Percentiles rank a stretch among this genome's conserved stretches.
phyloP scores from a whole-genome alignment of 2,329 filamentous ascomycete genomes.

The Trichoderma arundinaceum region DNA sequence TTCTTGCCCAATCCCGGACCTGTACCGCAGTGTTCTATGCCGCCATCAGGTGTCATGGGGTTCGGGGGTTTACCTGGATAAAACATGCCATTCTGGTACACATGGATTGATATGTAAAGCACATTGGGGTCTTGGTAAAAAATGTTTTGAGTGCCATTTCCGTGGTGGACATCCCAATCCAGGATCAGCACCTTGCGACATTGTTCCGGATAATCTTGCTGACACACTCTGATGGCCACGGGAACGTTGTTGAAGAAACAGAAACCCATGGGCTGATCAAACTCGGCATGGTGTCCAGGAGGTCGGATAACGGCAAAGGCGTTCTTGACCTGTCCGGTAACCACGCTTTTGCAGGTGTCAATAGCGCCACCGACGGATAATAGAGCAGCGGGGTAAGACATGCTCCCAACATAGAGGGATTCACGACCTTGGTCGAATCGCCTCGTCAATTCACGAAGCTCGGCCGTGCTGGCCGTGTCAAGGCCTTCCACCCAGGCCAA shows the following conservation, averaged over 20 bases:
- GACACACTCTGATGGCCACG: constrained; percentile 87
- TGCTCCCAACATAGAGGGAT: constrained; percentile 81
- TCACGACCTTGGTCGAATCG: constrained; percentile 68
- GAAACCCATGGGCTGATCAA: constrained; percentile 85
- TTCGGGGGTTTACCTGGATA: constrained; percentile 75
- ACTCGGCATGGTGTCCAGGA: constrained; percentile 93
- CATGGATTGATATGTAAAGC: constrained; percentile 92
- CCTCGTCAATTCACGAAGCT: constrained; percentile 71
- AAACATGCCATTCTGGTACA: constrained; percentile 81
- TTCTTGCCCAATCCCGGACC: constrained; percentile 64
- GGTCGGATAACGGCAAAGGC: constrained; percentile 94
- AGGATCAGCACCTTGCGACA: constrained; percentile 92
- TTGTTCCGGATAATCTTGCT: constrained; percentile 75
- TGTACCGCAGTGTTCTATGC: constrained; percentile 63
- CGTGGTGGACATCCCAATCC: constrained; percentile 84
- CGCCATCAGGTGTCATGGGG: constrained; percentile 63
- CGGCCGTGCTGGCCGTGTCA: constrained; percentile 59
- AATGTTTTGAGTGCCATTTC: constrained; percentile 94
- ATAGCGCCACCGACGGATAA: constrained; percentile 92
- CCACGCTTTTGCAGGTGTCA: constrained; percentile 92
- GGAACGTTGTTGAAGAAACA: constrained; percentile 98
- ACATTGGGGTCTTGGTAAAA: constrained; percentile 96
- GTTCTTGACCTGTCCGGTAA: constrained; percentile 84
- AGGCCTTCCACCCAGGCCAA: constrained; percentile 75
- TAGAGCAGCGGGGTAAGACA: constrained; percentile 80